Base-by-base conservation (phyloP, 495 filamentous ascomycete species). In the Lasiosphaeria miniovina region DNA sequence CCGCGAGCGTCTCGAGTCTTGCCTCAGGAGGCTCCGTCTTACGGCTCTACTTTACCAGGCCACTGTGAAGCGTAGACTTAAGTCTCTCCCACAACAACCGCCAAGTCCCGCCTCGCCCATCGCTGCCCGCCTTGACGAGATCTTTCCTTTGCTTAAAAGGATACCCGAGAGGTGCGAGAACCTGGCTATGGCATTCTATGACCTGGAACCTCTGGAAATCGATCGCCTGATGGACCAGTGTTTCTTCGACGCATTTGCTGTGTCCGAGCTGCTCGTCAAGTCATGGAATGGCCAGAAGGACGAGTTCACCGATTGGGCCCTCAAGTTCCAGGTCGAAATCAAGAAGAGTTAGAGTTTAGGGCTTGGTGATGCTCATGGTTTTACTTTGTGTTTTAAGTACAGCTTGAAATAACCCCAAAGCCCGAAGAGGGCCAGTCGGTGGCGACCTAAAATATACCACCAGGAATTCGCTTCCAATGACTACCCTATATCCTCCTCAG, bases 41-140 rank as follows among this genome's bases (percentile, higher is more conserved):
- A 77, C 83, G 3, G 79, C 76, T 4, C 61, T 84, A 36, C 72
- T 88, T 54, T 88, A 87, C 64, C 71, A 82, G 41, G 86, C 86
- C 11, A 67, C 84, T 15, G 68, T 80, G 36, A 88, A 88, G 73
- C 73, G 85, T 35, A 74, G 86, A 45, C 67, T 88, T 41, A 84
- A 82, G 71, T 74, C 76, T 5, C 68, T 88, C 8, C 76, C 80
- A 2, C 49, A 66, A 8, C 34, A 72, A 9, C 70, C 77, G 1
- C 60, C 69, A 7, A 35, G 68, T 3, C 36, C 50, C 6, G 64
- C 64, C 10, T 60, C 69, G 2, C 57, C 61, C 34, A 58, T 74
- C n/a, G 55, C 68, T 10, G 64, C 67, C 24, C 74, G 78, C 6
- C 54, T 81, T n/a, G 72, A 80, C 50, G 77, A 81, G 59, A 67